Conservation (phyloP, 345 rosid species). For the Euphorbia tirucalli region DNA sequence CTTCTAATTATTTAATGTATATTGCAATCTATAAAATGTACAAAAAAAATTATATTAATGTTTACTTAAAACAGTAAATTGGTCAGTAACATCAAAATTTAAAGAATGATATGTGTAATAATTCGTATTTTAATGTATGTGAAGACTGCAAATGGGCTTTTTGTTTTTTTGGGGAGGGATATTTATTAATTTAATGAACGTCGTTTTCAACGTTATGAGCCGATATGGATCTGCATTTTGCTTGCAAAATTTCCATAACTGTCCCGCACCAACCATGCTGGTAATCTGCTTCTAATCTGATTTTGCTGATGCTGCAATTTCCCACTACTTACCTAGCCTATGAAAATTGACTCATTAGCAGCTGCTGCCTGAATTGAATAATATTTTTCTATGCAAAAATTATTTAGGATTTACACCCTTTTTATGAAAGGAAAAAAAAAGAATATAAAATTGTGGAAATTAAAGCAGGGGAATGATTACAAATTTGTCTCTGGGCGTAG, state of each 20-base stretch:
- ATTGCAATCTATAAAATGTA: too few relatives aligned
- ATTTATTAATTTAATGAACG: background rate
- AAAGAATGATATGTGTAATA: too few relatives aligned
- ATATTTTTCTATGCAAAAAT: background rate
- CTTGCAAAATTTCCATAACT: background rate
- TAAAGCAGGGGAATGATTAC: too few relatives aligned
- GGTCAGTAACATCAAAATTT: too few relatives aligned
- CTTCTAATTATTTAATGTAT: too few relatives aligned
- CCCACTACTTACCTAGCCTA: background rate
- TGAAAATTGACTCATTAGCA: background rate
- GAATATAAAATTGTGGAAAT: background rate
- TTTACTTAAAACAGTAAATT: too few relatives aligned
- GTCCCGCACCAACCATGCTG: slow-evolving; percentile 5
- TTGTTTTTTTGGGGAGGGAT: too few relatives aligned
- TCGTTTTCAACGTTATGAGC: background rate
- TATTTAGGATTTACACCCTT: background rate
- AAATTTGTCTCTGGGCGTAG: background rate
- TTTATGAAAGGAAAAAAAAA: background rate
- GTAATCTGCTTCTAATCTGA: background rate
- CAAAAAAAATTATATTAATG: too few relatives aligned
- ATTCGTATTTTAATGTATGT: too few relatives aligned
- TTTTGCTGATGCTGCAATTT: background rate
- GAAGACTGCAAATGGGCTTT: too few relatives aligned
- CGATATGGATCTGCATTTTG: background rate
- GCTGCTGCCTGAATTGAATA: background rate